Conservation (phyloP, 1,284 basidiomycete species). For the Cryptococcus deneoformans region DNA sequence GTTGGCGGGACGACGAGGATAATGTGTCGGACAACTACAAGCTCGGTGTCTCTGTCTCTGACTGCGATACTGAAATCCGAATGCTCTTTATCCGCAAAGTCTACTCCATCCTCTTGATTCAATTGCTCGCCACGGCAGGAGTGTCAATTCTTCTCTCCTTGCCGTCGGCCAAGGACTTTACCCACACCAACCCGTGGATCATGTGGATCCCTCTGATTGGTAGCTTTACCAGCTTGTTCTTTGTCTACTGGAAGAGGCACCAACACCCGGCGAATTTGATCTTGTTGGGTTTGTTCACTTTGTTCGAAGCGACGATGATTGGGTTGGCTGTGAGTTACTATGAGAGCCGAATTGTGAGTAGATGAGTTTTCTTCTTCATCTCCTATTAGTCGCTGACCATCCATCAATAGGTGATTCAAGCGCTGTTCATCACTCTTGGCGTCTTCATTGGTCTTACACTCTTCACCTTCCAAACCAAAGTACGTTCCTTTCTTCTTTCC, state of each 20-base stretch:
- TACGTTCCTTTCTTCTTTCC: conserved; percentile 18
- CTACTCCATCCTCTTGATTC: conserved; percentile 46
- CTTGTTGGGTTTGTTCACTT: conserved; percentile 53
- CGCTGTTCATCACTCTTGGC: conserved; percentile 55
- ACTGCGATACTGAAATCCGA: conserved; percentile 48
- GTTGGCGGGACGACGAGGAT: conserved; percentile 37
- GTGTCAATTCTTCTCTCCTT: conserved; percentile 33
- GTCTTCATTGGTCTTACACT: conserved; percentile 56
- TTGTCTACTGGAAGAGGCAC: conserved; percentile 49
- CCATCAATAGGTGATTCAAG: conserved; percentile 52
- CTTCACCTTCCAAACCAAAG: conserved; percentile 54
- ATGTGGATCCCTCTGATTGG: conserved; percentile 46
- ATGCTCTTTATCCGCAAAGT: conserved; percentile 49
- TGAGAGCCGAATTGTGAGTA: conserved; percentile 43
- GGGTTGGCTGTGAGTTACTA: conserved; percentile 50
- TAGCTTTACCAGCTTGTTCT: conserved; percentile 42
- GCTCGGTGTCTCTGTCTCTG: conserved; percentile 45
- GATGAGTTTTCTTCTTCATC: neutral
- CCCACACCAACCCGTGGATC: conserved; percentile 41
- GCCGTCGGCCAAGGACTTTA: conserved; percentile 35
- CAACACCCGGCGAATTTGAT: conserved; percentile 53
- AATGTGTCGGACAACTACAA: conserved; percentile 47
- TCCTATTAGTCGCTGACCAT: neutral
- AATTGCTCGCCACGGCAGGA: conserved; percentile 38
- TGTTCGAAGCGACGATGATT: conserved; percentile 52